Evolutionary conservation across 768 basidiomycete genomes (phyloP).

Genomic region (Mycena filopes): DNA sequence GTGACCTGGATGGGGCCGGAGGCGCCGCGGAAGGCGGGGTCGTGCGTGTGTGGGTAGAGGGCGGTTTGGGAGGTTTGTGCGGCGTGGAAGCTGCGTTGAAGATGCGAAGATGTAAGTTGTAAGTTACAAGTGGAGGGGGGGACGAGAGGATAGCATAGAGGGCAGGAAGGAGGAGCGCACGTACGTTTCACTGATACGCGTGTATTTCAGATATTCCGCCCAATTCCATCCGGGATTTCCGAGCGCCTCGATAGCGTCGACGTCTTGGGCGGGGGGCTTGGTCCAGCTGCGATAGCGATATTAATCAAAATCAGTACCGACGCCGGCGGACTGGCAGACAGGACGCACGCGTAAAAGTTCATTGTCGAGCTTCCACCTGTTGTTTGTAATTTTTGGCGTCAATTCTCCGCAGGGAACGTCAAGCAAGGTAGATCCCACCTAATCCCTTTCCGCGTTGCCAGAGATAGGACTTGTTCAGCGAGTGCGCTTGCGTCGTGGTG

Average conservation of each 20-base stretch:
- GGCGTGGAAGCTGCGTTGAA: slow-evolving; percentile 40
- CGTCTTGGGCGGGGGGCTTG: slow-evolving; percentile 43
- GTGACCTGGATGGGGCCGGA: slow-evolving; percentile 43
- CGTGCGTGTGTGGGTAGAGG: slow-evolving; percentile 41
- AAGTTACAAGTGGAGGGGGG: no score
- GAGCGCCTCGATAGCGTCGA: slow-evolving; percentile 53
- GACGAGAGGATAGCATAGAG: no score
- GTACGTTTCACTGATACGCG: slow-evolving; percentile 50
- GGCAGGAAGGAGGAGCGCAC: slow-evolving; percentile 1
- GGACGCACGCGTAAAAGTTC: slow-evolving; percentile 47
- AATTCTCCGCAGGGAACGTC: no score
- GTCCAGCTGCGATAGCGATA: slow-evolving; percentile 39
- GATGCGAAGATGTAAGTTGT: no score
- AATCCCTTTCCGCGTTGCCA: slow-evolving; percentile 47
- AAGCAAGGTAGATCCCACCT: slow-evolving; percentile 34
- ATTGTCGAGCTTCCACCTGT: slow-evolving; percentile 56
- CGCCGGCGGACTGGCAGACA: no score
- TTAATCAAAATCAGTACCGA: no score
- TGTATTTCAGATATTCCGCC: slow-evolving; percentile 51
- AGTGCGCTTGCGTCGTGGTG: slow-evolving; percentile 41
- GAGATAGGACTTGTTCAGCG: slow-evolving; percentile 36
- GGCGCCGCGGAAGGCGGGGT: slow-evolving; percentile 37
- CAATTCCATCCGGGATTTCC: slow-evolving; percentile 69
- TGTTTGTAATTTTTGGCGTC: no score
- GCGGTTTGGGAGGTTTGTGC: slow-evolving; percentile 39